Base-by-base conservation (phyloP, 257 asterid genomes). In the Fraxinus excelsior region DNA sequence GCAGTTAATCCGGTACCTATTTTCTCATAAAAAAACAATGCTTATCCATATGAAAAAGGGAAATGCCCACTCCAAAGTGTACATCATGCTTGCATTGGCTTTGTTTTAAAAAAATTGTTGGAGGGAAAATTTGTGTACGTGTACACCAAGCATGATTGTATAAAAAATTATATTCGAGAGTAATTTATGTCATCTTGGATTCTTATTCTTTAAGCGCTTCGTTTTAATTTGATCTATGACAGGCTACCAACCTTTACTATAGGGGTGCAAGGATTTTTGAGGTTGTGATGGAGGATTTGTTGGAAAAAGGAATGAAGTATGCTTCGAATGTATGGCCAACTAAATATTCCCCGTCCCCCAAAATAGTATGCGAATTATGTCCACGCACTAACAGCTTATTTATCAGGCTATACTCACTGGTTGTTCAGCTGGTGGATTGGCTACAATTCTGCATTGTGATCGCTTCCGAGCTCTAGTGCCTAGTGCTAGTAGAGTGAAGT, bases 351-450 rank as follows among this genome's bases (percentile, higher is more conserved):
- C 21, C n/a, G 1, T 46, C 58, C 8, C 58, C 21, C 7, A 46
- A 46, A 46, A 46, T 14, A 46, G 21, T 46, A 46, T 13, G 56
- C 5, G 1, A 14, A 13, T 46, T 46, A 46, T 14, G n/a, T 16
- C 58, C 7, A 14, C 5, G 21, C 21, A 0, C n/a, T 46, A 16
- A 46, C 58, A 16, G 58, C 7, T 16, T n/a, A 16, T 46, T 46
- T 46, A 46, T 46, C 58, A 88, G 90, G 86, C 78, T 31, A 49
- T 86, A 44, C 81, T 88, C 3, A 32, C 74, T 0, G 92, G 92
- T 42, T 65, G 58, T 13, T 88, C 92, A 10, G 93, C 92, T 0
- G 92, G 92, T 21, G 87, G 89, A n/a, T 66, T 86, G 42, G 85
- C 90, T 3, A 62, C 89, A 2, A 84, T 88, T 2, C 12, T 88